These are phyloP conservation scores for Suhomyces tanzawaensis DNA, from an alignment of 805 yeast genomes.

Conservation along the genomic window DNA sequence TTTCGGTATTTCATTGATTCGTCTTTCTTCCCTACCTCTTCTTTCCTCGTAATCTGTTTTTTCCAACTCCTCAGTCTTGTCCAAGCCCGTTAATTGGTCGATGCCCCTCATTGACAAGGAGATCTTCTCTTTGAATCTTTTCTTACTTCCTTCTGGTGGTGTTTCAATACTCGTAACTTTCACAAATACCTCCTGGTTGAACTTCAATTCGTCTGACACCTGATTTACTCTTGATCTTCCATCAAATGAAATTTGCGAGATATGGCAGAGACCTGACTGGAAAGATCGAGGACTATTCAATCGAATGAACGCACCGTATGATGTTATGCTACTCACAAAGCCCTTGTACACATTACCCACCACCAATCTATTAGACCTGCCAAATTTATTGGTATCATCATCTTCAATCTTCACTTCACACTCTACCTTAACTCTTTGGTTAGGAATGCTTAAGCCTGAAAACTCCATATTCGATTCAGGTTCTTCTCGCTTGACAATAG, in stretches of 20 bases:
- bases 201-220: slow-evolving; percentile 57
- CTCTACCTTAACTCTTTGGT: slow-evolving; percentile 3
- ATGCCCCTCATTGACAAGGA: slow-evolving; percentile 67
- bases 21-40: neutral
- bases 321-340: slow-evolving; percentile 52
- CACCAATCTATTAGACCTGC: slow-evolving; percentile 16
- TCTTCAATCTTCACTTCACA: slow-evolving; percentile 1
- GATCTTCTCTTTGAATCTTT: slow-evolving; percentile 30
- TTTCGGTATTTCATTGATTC: neutral
- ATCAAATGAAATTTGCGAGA: slow-evolving; percentile 58
- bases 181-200: slow-evolving; percentile 64
- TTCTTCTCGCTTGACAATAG: no score
- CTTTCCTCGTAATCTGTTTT: slow-evolving; percentile 12
- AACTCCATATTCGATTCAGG: neutral
- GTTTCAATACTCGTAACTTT: slow-evolving; percentile 45
- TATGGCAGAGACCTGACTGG: slow-evolving; percentile 70
- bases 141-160: slow-evolving; percentile 2
- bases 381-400: neutral
- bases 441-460: slow-evolving; percentile 16
- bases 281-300: slow-evolving; percentile 30
- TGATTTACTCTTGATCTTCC: slow-evolving; percentile 47
- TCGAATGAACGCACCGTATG: slow-evolving; percentile 78
- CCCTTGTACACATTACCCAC: slow-evolving; percentile 59
- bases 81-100: slow-evolving; percentile 66
- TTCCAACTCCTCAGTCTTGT: slow-evolving; percentile 22